Conservation (phyloP, 2,329 filamentous ascomycete species). For the Ceratocystiopsis sp. region DNA sequence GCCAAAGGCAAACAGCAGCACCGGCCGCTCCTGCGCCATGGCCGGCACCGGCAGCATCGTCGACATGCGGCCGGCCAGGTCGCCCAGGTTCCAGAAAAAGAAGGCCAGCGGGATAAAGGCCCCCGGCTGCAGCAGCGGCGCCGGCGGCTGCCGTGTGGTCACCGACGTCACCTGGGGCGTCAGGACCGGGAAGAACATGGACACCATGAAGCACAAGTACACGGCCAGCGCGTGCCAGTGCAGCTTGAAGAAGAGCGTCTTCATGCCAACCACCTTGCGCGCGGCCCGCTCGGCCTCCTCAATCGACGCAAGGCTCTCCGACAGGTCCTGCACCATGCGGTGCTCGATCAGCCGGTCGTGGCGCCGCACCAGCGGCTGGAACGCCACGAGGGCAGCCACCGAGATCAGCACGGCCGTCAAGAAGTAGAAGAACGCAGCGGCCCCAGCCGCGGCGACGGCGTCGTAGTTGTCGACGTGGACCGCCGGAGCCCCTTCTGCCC, state of each 20-base stretch:
- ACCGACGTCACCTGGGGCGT: conserved; percentile 49
- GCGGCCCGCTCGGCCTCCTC: conserved; percentile 34
- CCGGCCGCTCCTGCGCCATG: conserved; percentile 46
- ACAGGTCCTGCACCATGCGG: conserved; percentile 30
- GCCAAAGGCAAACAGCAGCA: conserved; percentile 48
- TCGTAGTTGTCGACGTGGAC: conserved; percentile 5
- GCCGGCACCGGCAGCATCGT: conserved; percentile 35
- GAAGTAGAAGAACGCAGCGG: conserved; percentile 80
- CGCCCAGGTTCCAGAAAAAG: conserved; percentile 85
- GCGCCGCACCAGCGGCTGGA: conserved; percentile 53
- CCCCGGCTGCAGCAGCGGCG: conserved; percentile 48
- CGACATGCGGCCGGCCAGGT: conserved; percentile 58
- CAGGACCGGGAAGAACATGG: conserved; percentile 93
- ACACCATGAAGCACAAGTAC: conserved; percentile 63
- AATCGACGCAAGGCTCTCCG: conserved; percentile 31
- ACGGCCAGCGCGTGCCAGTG: conserved; percentile 62
- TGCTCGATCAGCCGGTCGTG: conserved; percentile 35
- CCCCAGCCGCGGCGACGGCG: conserved; percentile 25
- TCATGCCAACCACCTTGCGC: conserved; percentile 36
- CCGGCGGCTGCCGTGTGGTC: background rate
- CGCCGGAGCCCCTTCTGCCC: no score
- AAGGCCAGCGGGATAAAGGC: conserved; percentile 84
- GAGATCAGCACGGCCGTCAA: conserved; percentile 71
- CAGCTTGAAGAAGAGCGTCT: conserved; percentile 56
- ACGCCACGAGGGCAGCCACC: conserved; percentile 49